phyloP scores from a whole-genome alignment of 768 basidiomycete species.

The Hypsizygus marmoreus region DNA sequence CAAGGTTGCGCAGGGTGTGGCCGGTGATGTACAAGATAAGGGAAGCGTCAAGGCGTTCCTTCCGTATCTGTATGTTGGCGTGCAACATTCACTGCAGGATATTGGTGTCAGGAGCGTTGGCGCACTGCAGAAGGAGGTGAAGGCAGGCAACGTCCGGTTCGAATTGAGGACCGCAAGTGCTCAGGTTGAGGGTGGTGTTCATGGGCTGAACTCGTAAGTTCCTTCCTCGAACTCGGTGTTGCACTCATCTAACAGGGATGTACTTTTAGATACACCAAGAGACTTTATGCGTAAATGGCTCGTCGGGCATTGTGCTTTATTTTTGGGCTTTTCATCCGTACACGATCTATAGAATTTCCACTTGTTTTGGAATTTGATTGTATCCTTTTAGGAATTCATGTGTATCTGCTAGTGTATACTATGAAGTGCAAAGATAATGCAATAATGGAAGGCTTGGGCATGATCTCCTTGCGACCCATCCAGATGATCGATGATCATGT shows the following conservation, averaged over 20 bases:
- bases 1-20: conserved; percentile 96
- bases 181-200: conserved; percentile 94
- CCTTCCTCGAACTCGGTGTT: conserved; percentile 5
- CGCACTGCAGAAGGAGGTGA: conserved; percentile 69
- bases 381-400: conserved; percentile 5
- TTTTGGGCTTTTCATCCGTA: conserved; percentile 1
- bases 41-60: conserved; percentile 92
- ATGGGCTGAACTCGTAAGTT: conserved; percentile 91
- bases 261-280: conserved; percentile 37
- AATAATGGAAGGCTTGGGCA: no score
- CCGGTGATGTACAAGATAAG: conserved; percentile 97
- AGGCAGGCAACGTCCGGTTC: conserved; percentile 72
- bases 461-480: no score
- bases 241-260: conserved; percentile 5
- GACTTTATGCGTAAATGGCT: conserved; percentile 31
- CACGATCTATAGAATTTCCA: not conserved
- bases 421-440: no score
- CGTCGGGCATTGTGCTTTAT: not conserved
- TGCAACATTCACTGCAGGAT: conserved; percentile 96
- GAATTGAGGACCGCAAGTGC: conserved; percentile 94
- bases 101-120: conserved; percentile 73
- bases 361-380: conserved; percentile 1
- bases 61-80: conserved; percentile 78
- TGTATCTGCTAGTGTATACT: conserved; percentile 14
- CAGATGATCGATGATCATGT: no score